Evolutionary conservation across 495 filamentous ascomycete genomes (phyloP).

Genomic region (Neurospora sp.): DNA sequence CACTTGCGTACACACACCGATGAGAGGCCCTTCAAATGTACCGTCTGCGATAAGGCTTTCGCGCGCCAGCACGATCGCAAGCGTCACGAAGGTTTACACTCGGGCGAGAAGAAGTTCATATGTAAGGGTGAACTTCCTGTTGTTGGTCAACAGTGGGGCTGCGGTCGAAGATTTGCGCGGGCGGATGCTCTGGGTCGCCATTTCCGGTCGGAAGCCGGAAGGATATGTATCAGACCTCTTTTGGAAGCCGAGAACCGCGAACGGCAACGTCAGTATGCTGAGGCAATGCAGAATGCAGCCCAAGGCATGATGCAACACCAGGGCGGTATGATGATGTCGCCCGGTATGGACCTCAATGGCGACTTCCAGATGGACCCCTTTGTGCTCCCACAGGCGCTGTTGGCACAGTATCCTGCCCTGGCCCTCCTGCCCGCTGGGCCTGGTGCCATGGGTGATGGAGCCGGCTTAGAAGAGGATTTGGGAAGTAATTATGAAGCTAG

Average conservation of each 20-base stretch:
- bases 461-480: conserved; percentile 58
- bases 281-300: conserved; percentile 41
- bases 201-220: conserved; percentile 89
- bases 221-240: conserved; percentile 91
- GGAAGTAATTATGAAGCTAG: conserved; percentile 87
- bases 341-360: conserved; percentile 33
- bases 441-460: conserved; percentile 41
- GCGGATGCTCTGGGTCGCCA: conserved; percentile 95
- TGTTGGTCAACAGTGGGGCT: conserved; percentile 78
- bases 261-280: conserved; percentile 51
- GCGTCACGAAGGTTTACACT: conserved; percentile 82
- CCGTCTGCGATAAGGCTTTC: conserved; percentile 92
- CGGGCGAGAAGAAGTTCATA: conserved; percentile 94
- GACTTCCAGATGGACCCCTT: conserved; percentile 46
- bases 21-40: conserved; percentile 89
- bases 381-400: conserved; percentile 71
- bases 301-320: conserved; percentile 37
- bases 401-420: conserved; percentile 86
- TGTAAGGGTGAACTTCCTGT: conserved; percentile 77
- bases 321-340: conserved; percentile 30
- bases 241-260: conserved; percentile 83
- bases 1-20: conserved; percentile 88
- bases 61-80: conserved; percentile 90
- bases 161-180: conserved; percentile 84
- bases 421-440: conserved; percentile 72